Conservation (phyloP, 768 basidiomycete genomes). For the Gymnopilus junonius region DNA sequence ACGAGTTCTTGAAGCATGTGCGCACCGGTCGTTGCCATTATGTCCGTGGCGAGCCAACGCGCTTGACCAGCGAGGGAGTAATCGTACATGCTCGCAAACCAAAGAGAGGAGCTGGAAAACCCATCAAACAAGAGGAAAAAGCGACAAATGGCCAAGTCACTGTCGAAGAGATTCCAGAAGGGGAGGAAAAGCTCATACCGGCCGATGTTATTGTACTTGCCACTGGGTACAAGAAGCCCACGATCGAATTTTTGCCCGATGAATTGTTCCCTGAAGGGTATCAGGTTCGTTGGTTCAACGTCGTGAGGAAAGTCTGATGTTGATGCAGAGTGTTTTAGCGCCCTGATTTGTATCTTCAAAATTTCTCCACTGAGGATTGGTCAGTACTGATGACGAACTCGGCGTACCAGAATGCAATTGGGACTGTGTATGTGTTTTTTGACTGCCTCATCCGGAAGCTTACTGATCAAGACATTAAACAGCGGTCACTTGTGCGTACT, state of each 20-base stretch:
- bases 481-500: slow-evolving; percentile 45
- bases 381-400: slow-evolving; percentile 55
- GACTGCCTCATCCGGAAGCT: background rate
- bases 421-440: slow-evolving; percentile 36
- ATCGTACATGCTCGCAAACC: slow-evolving; percentile 41
- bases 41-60: slow-evolving; percentile 48
- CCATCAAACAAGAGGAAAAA: slow-evolving; percentile 17
- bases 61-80: slow-evolving; percentile 39
- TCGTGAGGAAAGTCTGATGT: background rate
- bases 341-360: slow-evolving; percentile 57
- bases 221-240: slow-evolving; percentile 55
- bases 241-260: slow-evolving; percentile 46
- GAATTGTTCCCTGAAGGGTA: slow-evolving; percentile 56
- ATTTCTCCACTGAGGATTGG: slow-evolving; percentile 60
- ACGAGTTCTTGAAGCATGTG: slow-evolving; percentile 51
- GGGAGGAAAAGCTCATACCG: slow-evolving; percentile 31
- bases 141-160: slow-evolving; percentile 23
- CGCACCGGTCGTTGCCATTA: slow-evolving; percentile 47
- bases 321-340: slow-evolving; percentile 29
- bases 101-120: slow-evolving; percentile 32
- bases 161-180: slow-evolving; percentile 14
- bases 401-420: slow-evolving; percentile 53
- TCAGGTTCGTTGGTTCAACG: slow-evolving; percentile 30
- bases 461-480: background rate
- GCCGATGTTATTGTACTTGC: slow-evolving; percentile 57